Evolutionary conservation across 345 rosid genomes (phyloP), one percentile per base, ranked within the genome.

Genomic region (Hibiscus mutabilis): DNA sequence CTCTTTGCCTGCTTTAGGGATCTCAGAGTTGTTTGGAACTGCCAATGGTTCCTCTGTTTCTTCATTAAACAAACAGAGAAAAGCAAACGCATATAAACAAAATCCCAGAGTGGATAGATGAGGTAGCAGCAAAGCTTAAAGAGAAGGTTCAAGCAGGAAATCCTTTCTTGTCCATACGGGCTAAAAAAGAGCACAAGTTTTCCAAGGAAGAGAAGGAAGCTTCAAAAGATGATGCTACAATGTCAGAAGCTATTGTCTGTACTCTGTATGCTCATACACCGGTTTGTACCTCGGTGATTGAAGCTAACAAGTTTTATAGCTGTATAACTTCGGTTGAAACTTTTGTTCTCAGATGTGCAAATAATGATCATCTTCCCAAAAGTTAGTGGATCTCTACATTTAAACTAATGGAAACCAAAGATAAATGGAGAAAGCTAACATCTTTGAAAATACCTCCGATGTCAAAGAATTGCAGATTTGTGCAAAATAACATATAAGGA

Each of bases 1-100:
- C 42, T 13, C 44, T 27, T 19, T 55, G 78, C 77, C n/a, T 78
- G 63, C 81, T 59, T 74, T 83, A 95, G 99, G 98, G 98, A 77
- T 92, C n/a, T 92, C 99, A 57, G 99, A 92, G 53, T 79, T 95
- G 84, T 95, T 95, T 74, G 99, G 99, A 77, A 95, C 99, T 73
- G 92, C 77, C 73, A 87, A 76, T 65, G 99, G 94, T 60, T 84
- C 94, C 44, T 88, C 99, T 22, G 96, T 92, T 61, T 90, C 98
- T 73, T 92, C 92, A 98, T 95, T 40, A 40, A 40, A 40, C 2
- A 9, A 40, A 40, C 46, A 42, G 46, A 10, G 12, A 22, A 67
- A 21, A 55, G 33, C 31, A 55, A 55, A 69, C 31, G 60, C 60
- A 11, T 11, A 42, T 4, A 21, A 42, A 42, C 27, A n/a, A 10